phyloP scores from a whole-genome alignment of 805 yeast species.

The Yamadazyma nakazawae region DNA sequence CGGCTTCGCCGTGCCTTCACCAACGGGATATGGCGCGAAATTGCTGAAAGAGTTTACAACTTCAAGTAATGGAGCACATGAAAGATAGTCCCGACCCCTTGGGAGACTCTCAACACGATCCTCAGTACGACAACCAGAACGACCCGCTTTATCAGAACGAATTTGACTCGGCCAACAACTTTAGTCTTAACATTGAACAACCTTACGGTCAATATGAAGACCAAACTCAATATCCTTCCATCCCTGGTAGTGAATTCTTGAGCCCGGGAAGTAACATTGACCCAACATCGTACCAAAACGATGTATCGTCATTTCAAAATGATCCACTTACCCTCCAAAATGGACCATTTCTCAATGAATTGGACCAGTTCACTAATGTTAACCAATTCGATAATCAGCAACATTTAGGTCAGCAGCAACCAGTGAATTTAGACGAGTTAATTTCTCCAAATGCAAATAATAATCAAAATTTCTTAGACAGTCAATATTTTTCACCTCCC shows the following conservation, averaged over 20 bases:
- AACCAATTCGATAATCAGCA: background rate
- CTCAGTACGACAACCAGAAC: background rate
- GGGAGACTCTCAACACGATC: background rate
- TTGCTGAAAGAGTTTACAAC: background rate
- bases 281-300: constrained; percentile 16
- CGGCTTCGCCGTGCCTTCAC: background rate
- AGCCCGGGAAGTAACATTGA: constrained; percentile 11
- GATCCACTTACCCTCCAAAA: constrained; percentile 24
- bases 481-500: constrained; percentile 43
- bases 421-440: constrained; percentile 33
- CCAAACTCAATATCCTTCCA: constrained; percentile 9
- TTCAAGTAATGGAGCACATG: constrained; percentile 15
- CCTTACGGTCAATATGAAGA: constrained; percentile 8
- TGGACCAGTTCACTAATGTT: constrained; percentile 14
- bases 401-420: constrained; percentile 4
- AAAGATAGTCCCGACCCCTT: constrained; percentile 26
- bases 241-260: constrained; percentile 14
- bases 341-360: constrained; percentile 32
- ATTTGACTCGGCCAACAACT: constrained; percentile 5
- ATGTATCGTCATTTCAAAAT: constrained; percentile 12
- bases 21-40: constrained; percentile 1
- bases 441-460: constrained; percentile 29
- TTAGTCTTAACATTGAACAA: constrained; percentile 15
- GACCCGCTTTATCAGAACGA: background rate
- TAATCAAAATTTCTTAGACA: constrained; percentile 22